Evolutionary conservation across 768 basidiomycete species (phyloP), one percentile per base, ranked within the genome.

Genomic region (Suillus alpinus): DNA sequence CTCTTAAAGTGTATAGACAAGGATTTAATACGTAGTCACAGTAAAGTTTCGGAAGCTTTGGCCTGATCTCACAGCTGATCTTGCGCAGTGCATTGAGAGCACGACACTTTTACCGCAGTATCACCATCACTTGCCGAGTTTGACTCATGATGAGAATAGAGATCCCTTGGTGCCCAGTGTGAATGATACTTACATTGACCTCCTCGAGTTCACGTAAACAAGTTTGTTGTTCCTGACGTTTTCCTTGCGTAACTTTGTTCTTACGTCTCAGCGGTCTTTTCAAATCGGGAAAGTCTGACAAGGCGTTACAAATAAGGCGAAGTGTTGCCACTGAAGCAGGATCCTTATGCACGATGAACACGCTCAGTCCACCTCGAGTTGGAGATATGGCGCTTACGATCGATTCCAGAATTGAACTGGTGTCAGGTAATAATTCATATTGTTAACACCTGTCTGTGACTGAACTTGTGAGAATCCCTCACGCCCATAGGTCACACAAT

Each of bases 401-500:
- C 52, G 64, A 69, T 34, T 72, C 75, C 20, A 66, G 69, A 10
- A 63, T 76, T 49, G 70, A 62, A 53, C 70, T 78, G 55, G 67
- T 73, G 62, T 76, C 75, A 65, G 78, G 78, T 78, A 60, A 44
- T 61, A 63, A 61, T 47, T 47, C 64, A 63, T 63, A 46, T 57
- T 50, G 40, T 16, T 40, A 57, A n/a, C n/a, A 51, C 44, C 34
- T 2, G 46, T 43, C 61, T 47, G 26, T 32, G 26, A 14, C 56
- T 61, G 49, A 68, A 34, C 37, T 49, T 31, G 49, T 46, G 23
- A 34, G 58, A 8, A 20, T 32, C 6, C 49, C 23, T 59, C 10
- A 52, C 60, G 80, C 26, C 34, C 20, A 26, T 55, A 55, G 89
- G 88, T 16, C 71, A 83, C 69, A 59, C 72, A 26, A 85, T 91